phyloP scores from a whole-genome alignment of 768 basidiomycete species.

The Suillus bovinus region DNA sequence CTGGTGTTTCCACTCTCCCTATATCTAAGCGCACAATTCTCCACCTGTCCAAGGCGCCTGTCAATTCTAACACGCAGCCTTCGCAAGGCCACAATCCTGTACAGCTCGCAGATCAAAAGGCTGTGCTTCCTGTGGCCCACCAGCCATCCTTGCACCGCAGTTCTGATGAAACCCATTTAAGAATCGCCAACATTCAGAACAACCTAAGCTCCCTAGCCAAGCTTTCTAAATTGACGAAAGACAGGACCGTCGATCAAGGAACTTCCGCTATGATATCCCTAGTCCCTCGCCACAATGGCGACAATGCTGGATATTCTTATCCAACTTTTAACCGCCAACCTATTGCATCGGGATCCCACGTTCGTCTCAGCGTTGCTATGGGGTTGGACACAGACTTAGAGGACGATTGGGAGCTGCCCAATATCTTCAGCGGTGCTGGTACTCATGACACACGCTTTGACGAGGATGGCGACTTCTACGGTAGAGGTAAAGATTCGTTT shows the following conservation, averaged over 20 bases:
- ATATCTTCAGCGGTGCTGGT: no score
- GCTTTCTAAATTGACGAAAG: not conserved
- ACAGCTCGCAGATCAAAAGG: constrained; percentile 1
- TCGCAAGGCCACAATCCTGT: not conserved
- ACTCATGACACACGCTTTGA: constrained; percentile 35
- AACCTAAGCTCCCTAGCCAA: not conserved
- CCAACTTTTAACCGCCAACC: not conserved
- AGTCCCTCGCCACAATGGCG: not conserved
- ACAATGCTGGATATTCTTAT: not conserved
- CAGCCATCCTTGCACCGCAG: not conserved
- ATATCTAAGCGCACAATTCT: constrained; percentile 28
- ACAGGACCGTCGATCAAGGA: not conserved
- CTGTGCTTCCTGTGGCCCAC: constrained; percentile 2
- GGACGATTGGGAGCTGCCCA: not conserved
- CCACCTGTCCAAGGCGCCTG: constrained; percentile 20
- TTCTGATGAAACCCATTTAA: not conserved
- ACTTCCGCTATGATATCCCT: not conserved
- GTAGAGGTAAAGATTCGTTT: constrained; percentile 46
- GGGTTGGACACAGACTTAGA: not conserved
- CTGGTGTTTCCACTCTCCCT: not conserved
- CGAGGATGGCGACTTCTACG: constrained; percentile 47
- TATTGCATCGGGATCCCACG: constrained; percentile 23
- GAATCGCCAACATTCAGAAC: not conserved
- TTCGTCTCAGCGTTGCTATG: constrained; percentile 2
- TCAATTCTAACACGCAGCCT: constrained; percentile 20